phyloP scores from a whole-genome alignment of 1,139 yeast genomes.

The Sugiyamaella castrensis region DNA sequence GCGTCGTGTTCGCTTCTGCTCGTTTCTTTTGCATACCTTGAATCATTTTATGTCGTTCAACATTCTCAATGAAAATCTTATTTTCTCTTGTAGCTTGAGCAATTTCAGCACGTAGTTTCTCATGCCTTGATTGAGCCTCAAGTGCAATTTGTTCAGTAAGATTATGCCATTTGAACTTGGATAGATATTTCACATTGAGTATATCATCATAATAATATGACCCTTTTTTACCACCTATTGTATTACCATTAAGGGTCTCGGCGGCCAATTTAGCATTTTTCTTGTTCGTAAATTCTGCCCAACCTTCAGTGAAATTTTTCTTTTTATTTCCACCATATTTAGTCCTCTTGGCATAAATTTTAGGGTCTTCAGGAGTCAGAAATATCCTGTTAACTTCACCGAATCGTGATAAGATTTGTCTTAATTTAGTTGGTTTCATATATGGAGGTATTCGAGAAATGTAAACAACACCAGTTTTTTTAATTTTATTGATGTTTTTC shows the following conservation, averaged over 20 bases:
- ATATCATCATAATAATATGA: constrained; percentile 94
- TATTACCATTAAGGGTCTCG: constrained; percentile 79
- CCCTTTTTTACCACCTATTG: constrained; percentile 87
- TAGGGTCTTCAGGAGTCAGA: constrained; percentile 79
- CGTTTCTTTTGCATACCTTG: constrained; percentile 34
- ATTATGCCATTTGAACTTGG: constrained; percentile 94
- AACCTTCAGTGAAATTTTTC: constrained; percentile 85
- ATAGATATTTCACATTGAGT: constrained; percentile 80
- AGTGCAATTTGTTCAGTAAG: constrained; percentile 89
- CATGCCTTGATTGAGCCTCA: constrained; percentile 85
- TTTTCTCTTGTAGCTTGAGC: constrained; percentile 86
- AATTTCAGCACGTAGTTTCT: constrained; percentile 81
- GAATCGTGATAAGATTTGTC: constrained; percentile 74
- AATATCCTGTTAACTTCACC: constrained; percentile 85
- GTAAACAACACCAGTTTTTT: constrained; percentile 87
- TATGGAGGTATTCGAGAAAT: constrained; percentile 90
- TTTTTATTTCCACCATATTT: constrained; percentile 95
- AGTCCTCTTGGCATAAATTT: constrained; percentile 61
- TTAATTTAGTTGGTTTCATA: constrained; percentile 90
- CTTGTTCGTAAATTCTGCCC: constrained; percentile 90
- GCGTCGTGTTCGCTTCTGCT: constrained; percentile 11
- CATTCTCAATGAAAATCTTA: constrained; percentile 76
- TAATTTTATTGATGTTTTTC: constrained; percentile 42
- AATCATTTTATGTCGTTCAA: constrained; percentile 82
- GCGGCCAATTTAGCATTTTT: constrained; percentile 89